These are phyloP conservation scores for Ottelia alismoides DNA, from an alignment of 106 monocot species.

Conservation along the genomic window DNA sequence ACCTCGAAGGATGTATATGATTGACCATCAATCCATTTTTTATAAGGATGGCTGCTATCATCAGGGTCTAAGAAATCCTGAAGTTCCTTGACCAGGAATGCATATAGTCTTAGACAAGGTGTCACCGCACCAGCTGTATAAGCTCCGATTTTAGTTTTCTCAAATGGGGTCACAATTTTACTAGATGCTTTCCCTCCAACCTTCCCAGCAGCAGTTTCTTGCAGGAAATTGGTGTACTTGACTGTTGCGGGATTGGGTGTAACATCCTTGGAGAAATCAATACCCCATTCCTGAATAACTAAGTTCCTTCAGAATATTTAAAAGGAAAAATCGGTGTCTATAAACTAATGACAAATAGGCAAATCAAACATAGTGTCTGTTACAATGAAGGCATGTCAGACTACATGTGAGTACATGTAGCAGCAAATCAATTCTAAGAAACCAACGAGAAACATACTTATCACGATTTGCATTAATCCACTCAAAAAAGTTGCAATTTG, in stretches of 20 bases:
- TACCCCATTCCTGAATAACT: no score
- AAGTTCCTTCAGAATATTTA: no score
- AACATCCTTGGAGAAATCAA: conserved; percentile 49
- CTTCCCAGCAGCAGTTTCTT: conserved; percentile 68
- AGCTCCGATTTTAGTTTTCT: conserved; percentile 78
- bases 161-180: conserved; percentile 78
- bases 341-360: no score
- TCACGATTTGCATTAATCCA: no score
- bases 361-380: no score
- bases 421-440: no score
- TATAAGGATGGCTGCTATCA: conserved; percentile 46
- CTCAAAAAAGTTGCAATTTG: no score
- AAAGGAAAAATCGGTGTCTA: no score
- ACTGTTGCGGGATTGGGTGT: conserved; percentile 41
- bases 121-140: conserved; percentile 83
- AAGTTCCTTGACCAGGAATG: conserved; percentile 64
- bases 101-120: conserved; percentile 88
- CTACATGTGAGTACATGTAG: no score
- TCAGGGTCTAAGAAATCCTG: conserved; percentile 17
- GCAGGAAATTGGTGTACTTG: conserved; percentile 55
- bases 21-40: conserved; percentile 67
- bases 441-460: no score
- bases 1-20: conserved; percentile 61
- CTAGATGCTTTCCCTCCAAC: conserved; percentile 47
- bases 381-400: no score